These are phyloP conservation scores for Colletotrichum lini DNA, from an alignment of 2,329 filamentous ascomycete species.

Conservation along the genomic window DNA sequence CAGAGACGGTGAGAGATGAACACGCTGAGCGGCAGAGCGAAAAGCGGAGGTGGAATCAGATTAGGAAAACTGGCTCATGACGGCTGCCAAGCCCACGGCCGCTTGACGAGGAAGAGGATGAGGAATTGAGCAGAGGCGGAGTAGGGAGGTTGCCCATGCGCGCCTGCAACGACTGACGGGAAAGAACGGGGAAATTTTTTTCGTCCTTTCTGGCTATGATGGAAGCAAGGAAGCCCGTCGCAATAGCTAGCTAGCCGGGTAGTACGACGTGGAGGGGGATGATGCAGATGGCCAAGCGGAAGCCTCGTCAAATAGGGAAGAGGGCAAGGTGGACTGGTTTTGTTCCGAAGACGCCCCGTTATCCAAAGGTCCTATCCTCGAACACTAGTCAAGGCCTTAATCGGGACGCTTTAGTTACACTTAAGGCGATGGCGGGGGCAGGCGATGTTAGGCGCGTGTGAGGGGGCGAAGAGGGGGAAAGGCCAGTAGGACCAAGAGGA, in stretches of 20 bases:
- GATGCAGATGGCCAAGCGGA: constrained; percentile 32
- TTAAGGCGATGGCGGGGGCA: constrained; percentile 33
- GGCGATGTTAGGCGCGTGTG: constrained; percentile 7
- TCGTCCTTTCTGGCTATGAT: constrained; percentile 24
- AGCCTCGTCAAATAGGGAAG: constrained; percentile 33
- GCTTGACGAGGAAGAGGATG: constrained; percentile 17
- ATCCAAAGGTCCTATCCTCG: constrained; percentile 17
- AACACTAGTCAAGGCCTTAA: constrained; percentile 36
- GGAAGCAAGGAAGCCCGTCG: constrained; percentile 39
- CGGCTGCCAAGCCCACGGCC: constrained; percentile 52
- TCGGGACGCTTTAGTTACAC: constrained; percentile 25
- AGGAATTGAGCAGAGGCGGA: constrained; percentile 17
- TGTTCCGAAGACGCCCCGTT: constrained; percentile 38
- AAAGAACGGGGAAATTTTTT: constrained; percentile 35
- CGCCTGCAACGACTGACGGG: constrained; percentile 27
- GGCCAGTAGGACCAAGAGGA: neutral
- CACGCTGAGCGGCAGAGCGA: constrained; percentile 34
- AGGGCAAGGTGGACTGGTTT: constrained; percentile 34
- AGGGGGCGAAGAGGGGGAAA: neutral
- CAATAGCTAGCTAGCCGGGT: constrained; percentile 31
- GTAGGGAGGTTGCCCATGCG: constrained; percentile 19
- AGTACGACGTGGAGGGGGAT: constrained; percentile 27
- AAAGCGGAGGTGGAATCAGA: constrained; percentile 35
- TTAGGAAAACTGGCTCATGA: constrained; percentile 53
- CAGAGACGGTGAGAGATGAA: constrained; percentile 20